Base-by-base conservation (phyloP, 2,329 filamentous ascomycete genomes). In the Cercospora berteroae region DNA sequence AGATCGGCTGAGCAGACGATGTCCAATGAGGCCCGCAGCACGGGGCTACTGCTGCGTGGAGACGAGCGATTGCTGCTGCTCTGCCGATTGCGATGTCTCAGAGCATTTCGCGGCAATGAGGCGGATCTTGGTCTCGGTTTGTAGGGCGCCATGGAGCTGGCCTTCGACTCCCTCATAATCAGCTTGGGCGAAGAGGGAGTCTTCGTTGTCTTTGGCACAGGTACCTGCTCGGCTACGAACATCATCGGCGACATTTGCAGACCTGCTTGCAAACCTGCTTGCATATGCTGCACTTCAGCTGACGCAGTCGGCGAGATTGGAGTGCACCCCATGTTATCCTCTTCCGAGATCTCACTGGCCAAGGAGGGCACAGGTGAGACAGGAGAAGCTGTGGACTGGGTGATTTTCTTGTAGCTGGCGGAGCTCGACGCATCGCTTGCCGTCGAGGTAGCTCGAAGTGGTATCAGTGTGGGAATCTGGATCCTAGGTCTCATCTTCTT, bases 191-290 rank as follows among this genome's bases (percentile, higher is more conserved):
- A 74, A 62, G 74, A 77, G 12, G 69, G 70, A 16, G 68, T 64
- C 1, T 67, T 69, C 50, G 72, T 74, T 2, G 73, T 69, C 60
- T 73, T 76, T 6, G 69, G 69, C 13, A 76, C 63, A 2, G 76
- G 76, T 16, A 75, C 71, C 56, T 78, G 72, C 64, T 79, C 78
- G 3, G 77, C 77, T 3, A 78, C 74, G 8, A 77, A 73, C 74
- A 77, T 77, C n/a, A 75, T 71, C 10, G 77, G 77, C n/a, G 76
- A 76, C 31, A 76, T 67, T 12, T 61, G 48, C 39, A 68, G 67
- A 20, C 64, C 60, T 39, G 65, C 63, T 12, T 61, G 48, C 39
- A 68, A 66, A 20, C 64, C 60, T 39, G 65, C 63, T 50, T 66
- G 67, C 4, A 60, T 44, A 2, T 61, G 59, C 55, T 57, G 61